Base-by-base conservation (phyloP, 306 rosid species). In the Dryas drummondii region DNA sequence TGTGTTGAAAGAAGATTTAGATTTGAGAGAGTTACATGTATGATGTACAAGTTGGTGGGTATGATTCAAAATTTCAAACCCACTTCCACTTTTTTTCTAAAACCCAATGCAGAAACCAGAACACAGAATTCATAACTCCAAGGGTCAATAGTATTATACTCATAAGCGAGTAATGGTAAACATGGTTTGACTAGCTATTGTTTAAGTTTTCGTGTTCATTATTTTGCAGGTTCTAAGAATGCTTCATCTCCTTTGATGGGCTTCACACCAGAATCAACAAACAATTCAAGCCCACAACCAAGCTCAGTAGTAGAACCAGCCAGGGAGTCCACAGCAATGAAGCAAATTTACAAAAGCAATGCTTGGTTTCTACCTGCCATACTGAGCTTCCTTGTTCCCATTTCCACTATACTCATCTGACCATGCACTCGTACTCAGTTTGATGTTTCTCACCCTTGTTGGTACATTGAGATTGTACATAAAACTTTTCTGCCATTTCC, bases 351-450 rank as follows among this genome's bases (percentile, higher is more conserved):
- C 46, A 26, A 6, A 26, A 49, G 12, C 68, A 60, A 70, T 22
- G 22, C 22, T 74, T 58, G 75, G 78, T 16, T 84, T 46, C 70
- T 79, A 32, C 63, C 59, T 50, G 77, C 67, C 60, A 0, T 77
- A 50, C 45, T 61, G 53, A 58, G 41, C 63, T 9, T 77, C 52
- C 68, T 78, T 26, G 51, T 56, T 27, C 12, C 65, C 17, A 70
- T 65, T 5, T 71, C 74, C 52, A 42, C 55, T 65, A 0, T 61
- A 37, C 40, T 67, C 75, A 32, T 51, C 44, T 73, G 57, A 52
- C 41, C 67, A 72, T 16, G 68, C 53, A 55, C 55, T 44, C 45
- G 32, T 57, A 45, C 5, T 19, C 8, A 22, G 22, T 22, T 22
- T 22, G 22, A 22, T 22, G 22, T 22, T 22, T 22, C 22, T 22